Conservation (phyloP, 306 rosid genomes). For the Sindora glabra region DNA sequence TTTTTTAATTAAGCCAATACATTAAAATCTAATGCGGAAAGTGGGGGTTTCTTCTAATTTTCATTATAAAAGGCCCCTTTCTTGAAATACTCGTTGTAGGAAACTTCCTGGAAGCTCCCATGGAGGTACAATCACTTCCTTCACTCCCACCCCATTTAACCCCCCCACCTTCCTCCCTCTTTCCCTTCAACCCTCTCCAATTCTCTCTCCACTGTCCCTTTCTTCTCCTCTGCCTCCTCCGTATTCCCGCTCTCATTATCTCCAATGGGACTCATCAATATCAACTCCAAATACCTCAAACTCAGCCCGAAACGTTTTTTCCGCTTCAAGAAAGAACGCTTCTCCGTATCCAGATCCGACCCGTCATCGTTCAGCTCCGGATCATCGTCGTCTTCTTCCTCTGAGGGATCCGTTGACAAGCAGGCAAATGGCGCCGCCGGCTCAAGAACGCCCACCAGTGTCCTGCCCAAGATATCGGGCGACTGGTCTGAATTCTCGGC, state of each 20-base stretch:
- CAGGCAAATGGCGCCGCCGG: not conserved
- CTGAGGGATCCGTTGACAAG: constrained; percentile 18
- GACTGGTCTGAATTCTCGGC: constrained; percentile 45
- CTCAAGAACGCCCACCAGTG: constrained; percentile 57
- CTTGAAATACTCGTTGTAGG: constrained; percentile 16
- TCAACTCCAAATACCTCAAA: constrained; percentile 36
- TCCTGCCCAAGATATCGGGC: constrained; percentile 31
- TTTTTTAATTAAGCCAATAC: too few species aligned
- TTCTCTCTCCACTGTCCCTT: too few species aligned
- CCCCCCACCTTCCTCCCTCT: constrained; percentile 27
- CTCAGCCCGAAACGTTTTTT: constrained; percentile 56
- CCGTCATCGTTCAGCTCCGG: constrained; percentile 56
- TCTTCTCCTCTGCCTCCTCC: too few species aligned
- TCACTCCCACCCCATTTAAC: constrained; percentile 49
- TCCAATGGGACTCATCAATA: constrained; percentile 48
- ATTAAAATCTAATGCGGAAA: too few species aligned
- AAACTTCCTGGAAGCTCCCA: constrained; percentile 76
- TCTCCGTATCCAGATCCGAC: constrained; percentile 41
- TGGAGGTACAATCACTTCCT: too few species aligned
- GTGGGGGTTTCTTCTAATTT: too few species aligned
- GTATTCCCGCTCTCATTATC: not conserved
- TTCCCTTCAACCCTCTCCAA: not conserved
- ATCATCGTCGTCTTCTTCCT: constrained; percentile 29
- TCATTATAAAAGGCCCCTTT: too few species aligned
- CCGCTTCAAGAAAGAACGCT: constrained; percentile 36